Conservation (phyloP, 768 basidiomycete genomes). For the Tubosaeta sp. region DNA sequence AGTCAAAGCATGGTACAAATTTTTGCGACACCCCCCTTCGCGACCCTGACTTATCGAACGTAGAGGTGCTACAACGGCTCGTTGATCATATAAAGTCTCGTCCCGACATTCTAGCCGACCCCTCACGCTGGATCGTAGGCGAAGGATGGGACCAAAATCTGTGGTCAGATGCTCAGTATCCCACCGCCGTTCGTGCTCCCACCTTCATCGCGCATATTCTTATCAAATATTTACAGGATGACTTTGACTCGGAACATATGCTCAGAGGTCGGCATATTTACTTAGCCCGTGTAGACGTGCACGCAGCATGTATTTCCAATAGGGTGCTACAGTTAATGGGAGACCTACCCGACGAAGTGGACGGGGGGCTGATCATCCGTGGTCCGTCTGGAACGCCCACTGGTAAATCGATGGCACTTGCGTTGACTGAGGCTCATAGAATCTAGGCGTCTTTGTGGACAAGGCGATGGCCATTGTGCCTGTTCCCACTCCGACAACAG, state of each 20-base stretch:
- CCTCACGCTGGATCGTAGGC: slow-evolving; percentile 70
- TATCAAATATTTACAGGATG: slow-evolving; percentile 43
- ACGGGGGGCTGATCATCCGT: slow-evolving; percentile 71
- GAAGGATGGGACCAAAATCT: slow-evolving; percentile 94
- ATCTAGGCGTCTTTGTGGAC: slow-evolving; percentile 72
- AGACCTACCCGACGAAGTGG: slow-evolving; percentile 54
- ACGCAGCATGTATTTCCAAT: slow-evolving; percentile 84
- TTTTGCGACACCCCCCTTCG: not conserved
- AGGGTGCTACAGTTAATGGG: slow-evolving; percentile 63
- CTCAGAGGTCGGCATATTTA: slow-evolving; percentile 69
- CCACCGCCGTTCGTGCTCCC: slow-evolving; percentile 54
- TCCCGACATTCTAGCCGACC: slow-evolving; percentile 52
- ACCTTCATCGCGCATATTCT: slow-evolving; percentile 5
- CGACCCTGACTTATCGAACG: not conserved
- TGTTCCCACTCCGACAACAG: slow-evolving; percentile 56
- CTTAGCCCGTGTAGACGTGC: slow-evolving; percentile 74
- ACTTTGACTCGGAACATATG: slow-evolving; percentile 65
- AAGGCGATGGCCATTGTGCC: slow-evolving; percentile 80
- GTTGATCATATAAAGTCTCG: slow-evolving; percentile 54
- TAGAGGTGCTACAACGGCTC: slow-evolving; percentile 62
- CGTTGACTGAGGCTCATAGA: not conserved
- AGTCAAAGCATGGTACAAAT: slow-evolving; percentile 52
- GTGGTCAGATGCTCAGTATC: slow-evolving; percentile 62
- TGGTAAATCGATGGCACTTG: slow-evolving; percentile 36
- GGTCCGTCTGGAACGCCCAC: slow-evolving; percentile 61